Conservation (phyloP, 2,329 filamentous ascomycete species). For the Blumeria graminis region DNA sequence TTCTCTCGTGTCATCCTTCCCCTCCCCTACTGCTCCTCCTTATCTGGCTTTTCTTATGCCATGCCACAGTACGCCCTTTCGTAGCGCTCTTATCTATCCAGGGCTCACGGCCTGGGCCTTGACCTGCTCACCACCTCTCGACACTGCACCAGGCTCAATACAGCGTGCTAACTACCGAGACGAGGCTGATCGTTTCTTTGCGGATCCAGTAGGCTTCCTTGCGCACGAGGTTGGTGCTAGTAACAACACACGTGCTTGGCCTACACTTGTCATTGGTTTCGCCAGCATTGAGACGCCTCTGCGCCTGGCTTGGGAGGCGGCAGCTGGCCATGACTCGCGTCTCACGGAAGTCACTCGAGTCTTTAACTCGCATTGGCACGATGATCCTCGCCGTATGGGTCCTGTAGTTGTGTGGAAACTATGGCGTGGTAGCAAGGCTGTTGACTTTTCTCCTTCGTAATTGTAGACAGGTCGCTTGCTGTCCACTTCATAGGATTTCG, state of each 20-base stretch:
- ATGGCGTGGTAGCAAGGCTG: conserved; percentile 3
- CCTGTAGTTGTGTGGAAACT: conserved; percentile 34
- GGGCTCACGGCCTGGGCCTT: conserved; percentile 59
- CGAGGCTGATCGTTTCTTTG: conserved; percentile 82
- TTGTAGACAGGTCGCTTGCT: no score
- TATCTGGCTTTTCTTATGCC: conserved; percentile 66
- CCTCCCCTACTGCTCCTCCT: not conserved
- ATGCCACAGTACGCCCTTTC: conserved; percentile 91
- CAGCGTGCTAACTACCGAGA: conserved; percentile 52
- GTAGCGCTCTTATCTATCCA: conserved; percentile 59
- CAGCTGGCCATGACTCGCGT: conserved; percentile 18
- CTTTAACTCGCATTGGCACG: conserved; percentile 37
- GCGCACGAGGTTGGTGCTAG: conserved; percentile 8
- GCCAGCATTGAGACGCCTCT: conserved; percentile 29
- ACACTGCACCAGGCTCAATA: conserved; percentile 29
- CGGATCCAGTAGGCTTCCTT: conserved; percentile 33
- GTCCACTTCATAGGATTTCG: no score
- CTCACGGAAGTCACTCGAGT: conserved; percentile 27
- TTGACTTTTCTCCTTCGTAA: no score
- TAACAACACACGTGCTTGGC: conserved; percentile 18
- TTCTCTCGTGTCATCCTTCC: no score
- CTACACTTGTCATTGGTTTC: conserved; percentile 36
- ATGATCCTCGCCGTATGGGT: conserved; percentile 32
- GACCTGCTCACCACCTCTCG: conserved; percentile 70
- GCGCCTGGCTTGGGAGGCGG: conserved; percentile 17